These are phyloP conservation scores for Pseudotulostoma volvatum DNA, from an alignment of 495 filamentous ascomycete genomes.

Conservation along the genomic window DNA sequence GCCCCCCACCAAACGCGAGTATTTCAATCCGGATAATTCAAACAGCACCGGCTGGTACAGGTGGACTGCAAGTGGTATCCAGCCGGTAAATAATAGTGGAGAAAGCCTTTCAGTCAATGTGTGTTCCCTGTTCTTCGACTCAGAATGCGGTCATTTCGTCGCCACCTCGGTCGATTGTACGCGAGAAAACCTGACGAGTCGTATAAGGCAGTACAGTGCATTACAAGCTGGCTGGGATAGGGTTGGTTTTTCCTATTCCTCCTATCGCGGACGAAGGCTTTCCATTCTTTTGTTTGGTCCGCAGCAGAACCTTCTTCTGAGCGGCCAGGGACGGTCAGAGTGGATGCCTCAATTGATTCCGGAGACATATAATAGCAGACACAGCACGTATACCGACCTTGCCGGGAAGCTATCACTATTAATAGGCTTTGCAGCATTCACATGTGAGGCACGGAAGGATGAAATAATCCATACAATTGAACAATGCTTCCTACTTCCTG, in stretches of 20 bases:
- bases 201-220: too few relatives aligned
- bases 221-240: not conserved
- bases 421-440: conserved; percentile 10
- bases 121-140: conserved; percentile 3
- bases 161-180: not conserved
- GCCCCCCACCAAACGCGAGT: not conserved
- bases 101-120: too few relatives aligned
- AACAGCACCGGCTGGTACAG: conserved; percentile 2
- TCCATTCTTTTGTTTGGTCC: not conserved
- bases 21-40: not conserved
- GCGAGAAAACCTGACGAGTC: too few relatives aligned
- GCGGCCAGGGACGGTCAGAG: conserved; percentile 1
- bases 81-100: not conserved
- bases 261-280: not conserved
- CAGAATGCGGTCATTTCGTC: not conserved
- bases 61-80: not conserved
- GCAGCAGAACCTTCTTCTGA: not conserved
- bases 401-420: conserved; percentile 9
- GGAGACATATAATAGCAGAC: conserved; percentile 4
- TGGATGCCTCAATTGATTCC: conserved; percentile 11
- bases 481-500: conserved; percentile 1
- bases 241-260: not conserved
- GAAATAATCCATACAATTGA: not conserved
- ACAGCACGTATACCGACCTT: conserved; percentile 1
- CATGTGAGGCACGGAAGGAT: conserved; percentile 2